A percentile compares a stretch with the other conserved stretches of the same genome.
Conservation (phyloP, 108 stramenopile species). For the Pelagomonas calceolata region DNA sequence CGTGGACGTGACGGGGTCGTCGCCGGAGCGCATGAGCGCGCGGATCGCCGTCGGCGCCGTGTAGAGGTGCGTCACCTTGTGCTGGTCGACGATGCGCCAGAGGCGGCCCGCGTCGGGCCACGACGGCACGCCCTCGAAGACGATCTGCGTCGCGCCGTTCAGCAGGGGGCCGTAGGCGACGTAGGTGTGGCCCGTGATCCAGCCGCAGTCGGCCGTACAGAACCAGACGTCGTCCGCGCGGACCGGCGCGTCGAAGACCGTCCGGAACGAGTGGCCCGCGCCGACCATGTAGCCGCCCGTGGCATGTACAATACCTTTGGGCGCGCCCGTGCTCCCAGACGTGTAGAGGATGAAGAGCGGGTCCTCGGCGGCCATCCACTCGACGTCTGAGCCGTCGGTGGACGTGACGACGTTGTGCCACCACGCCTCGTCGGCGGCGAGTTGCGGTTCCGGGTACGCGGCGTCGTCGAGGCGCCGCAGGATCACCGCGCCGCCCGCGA, state of each 20-base stretch:
- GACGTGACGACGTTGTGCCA: neutral
- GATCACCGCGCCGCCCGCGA: neutral
- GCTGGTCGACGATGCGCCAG: slow-evolving; percentile 17
- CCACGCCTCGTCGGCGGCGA: neutral
- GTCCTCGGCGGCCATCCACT: slow-evolving; percentile 20
- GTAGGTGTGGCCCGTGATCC: slow-evolving; percentile 32
- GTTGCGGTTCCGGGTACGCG: neutral
- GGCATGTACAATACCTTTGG: slow-evolving; percentile 25
- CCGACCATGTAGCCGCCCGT: slow-evolving; percentile 27
- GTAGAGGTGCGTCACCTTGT: slow-evolving; percentile 22
- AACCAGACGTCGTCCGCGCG: slow-evolving; percentile 11
- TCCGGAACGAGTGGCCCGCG: slow-evolving; percentile 11
- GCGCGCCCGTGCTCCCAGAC: slow-evolving; percentile 23
- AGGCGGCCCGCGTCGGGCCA: slow-evolving; percentile 21
- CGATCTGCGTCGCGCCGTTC: slow-evolving; percentile 11
- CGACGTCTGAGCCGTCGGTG: slow-evolving; percentile 3
- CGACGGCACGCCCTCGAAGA: slow-evolving; percentile 24
- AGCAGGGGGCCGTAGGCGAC: slow-evolving; percentile 26
- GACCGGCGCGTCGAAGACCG: slow-evolving; percentile 14
- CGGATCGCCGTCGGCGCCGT: slow-evolving; percentile 31
- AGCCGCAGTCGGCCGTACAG: slow-evolving; percentile 29
- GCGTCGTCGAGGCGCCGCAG: slow-evolving; percentile 6
- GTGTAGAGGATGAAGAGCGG: slow-evolving; percentile 33
- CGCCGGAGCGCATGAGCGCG: slow-evolving; percentile 18
- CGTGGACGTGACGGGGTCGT: neutral